Base-by-base conservation (phyloP, 805 yeast species). In the Wickerhamiella sergipiensis region DNA sequence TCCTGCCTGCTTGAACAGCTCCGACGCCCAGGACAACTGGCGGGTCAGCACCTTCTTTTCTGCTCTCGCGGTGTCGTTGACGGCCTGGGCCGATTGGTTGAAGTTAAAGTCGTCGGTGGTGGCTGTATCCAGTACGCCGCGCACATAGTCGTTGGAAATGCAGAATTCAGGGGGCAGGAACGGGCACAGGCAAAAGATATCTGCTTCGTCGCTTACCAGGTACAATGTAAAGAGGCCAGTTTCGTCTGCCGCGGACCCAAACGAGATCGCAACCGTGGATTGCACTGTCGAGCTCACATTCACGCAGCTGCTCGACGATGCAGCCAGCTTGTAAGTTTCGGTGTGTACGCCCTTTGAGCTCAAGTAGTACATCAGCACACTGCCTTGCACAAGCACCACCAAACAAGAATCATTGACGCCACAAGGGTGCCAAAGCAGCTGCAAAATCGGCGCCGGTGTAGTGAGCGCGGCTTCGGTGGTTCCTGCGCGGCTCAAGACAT, bases 131-230 rank as follows among this genome's bases (percentile, higher is more conserved):
- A 71, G 57, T 1, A 67, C 48, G 3, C 55, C 59, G 50, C 64
- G 64, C 5, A 69, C 49, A 57, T 67, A 64, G 1, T 58, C 52
- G 36, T 61, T 54, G 1, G 71, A 48, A n/a, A 72, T 68, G 0
- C 71, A 62, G 24, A 78, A 57, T 23, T 68, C 62, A 1, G 61
- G 53, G 0, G 89, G 86, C 19, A 76, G 58, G 61, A 80, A 81
- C n/a, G 92, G 92, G 55, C 74, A 78, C 2, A 83, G 65, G 1
- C 75, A 68, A 58, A 73, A 81, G 1, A 84, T 53, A 55, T 83
- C 85, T 13, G 82, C 79, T 49, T 78, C 83, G 9, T 66, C 60
- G 9, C 74, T 73, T 49, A 79, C 57, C 8, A 81, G 60, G 57
- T 75, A 79, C 19, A 83, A 64, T 0, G 84, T 73, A 48, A 82